These are phyloP conservation scores for Penicillium turbatum DNA, from an alignment of 495 filamentous ascomycete genomes.

Conservation along the genomic window DNA sequence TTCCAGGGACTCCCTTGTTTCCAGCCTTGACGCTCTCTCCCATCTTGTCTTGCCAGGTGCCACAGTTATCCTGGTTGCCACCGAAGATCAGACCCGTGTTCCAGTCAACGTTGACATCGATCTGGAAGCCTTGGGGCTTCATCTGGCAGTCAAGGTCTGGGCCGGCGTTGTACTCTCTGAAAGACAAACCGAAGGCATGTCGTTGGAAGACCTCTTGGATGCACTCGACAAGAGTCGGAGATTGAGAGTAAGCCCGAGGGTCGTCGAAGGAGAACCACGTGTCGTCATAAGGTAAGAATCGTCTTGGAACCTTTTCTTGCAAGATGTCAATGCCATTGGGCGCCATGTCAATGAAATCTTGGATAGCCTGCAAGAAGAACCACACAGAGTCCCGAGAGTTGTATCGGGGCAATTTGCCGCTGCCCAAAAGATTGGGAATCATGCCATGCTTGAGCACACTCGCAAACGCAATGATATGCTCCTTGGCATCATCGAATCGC, in stretches of 20 bases:
- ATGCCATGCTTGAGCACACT: constrained; percentile 98
- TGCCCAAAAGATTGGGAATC: constrained; percentile 91
- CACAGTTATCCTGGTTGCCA: constrained; percentile 90
- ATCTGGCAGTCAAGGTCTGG: constrained; percentile 85
- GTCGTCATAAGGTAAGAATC: constrained; percentile 96
- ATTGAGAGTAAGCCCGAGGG: constrained; percentile 74
- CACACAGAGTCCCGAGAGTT: constrained; percentile 95
- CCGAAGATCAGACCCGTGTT: constrained; percentile 88
- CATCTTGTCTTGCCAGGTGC: constrained; percentile 99
- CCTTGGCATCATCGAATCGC: constrained; percentile 78
- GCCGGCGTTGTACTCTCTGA: constrained; percentile 92
- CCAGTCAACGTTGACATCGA: constrained; percentile 90
- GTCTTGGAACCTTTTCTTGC: constrained; percentile 68
- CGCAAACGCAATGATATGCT: constrained; percentile 93
- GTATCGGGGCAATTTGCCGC: constrained; percentile 86
- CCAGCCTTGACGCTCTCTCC: constrained; percentile 90
- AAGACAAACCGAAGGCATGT: constrained; percentile 84
- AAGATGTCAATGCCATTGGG: constrained; percentile 74
- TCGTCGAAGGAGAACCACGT: constrained; percentile 83
- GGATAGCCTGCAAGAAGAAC: constrained; percentile 94
- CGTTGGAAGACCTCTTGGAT: constrained; percentile 90
- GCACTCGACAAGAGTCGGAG: constrained; percentile 77
- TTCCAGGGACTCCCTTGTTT: constrained; percentile 92
- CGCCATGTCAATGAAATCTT: constrained; percentile 83
- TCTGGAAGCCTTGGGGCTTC: constrained; percentile 86